Conservation (phyloP, 2,329 filamentous ascomycete species). For the Trichocomaceae sp. region DNA sequence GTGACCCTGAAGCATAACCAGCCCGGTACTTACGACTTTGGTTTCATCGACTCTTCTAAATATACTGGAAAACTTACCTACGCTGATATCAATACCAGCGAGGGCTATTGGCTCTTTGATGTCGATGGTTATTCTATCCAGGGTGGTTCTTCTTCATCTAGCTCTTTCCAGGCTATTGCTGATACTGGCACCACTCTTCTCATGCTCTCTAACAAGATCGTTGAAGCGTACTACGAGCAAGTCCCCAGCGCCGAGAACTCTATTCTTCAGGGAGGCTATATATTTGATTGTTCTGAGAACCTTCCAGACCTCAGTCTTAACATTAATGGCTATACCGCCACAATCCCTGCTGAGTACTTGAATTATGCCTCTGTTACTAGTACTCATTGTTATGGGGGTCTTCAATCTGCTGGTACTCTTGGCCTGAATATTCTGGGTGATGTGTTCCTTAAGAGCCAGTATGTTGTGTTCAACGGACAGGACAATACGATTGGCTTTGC, state of each 20-base stretch:
- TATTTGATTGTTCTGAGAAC: constrained; percentile 46
- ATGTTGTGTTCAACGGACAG: constrained; percentile 61
- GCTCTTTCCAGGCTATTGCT: constrained; percentile 51
- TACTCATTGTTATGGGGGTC: constrained; percentile 62
- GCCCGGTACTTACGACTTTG: constrained; percentile 14
- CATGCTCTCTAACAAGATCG: constrained; percentile 49
- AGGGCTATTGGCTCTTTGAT: constrained; percentile 60
- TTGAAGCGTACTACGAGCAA: constrained; percentile 54
- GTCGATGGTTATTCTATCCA: constrained; percentile 53
- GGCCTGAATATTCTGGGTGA: constrained; percentile 67
- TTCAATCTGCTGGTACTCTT: constrained; percentile 58
- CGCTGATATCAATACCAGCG: constrained; percentile 37
- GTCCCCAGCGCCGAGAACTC: constrained; percentile 43
- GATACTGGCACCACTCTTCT: constrained; percentile 67
- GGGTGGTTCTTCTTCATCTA: constrained; percentile 29
- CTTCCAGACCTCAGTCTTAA: constrained; percentile 50
- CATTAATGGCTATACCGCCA: constrained; percentile 46
- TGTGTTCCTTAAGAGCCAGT: constrained; percentile 70
- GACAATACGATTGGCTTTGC: constrained; percentile 47
- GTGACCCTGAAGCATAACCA: constrained; percentile 11
- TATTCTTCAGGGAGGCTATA: constrained; percentile 47
- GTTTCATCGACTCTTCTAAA: constrained; percentile 12
- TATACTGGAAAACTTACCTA: constrained; percentile 10
- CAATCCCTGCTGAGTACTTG: constrained; percentile 49
- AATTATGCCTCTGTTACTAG: constrained; percentile 44